Conservation (phyloP, 148 eudicot species). For the Tetragonia tetragonoides region DNA sequence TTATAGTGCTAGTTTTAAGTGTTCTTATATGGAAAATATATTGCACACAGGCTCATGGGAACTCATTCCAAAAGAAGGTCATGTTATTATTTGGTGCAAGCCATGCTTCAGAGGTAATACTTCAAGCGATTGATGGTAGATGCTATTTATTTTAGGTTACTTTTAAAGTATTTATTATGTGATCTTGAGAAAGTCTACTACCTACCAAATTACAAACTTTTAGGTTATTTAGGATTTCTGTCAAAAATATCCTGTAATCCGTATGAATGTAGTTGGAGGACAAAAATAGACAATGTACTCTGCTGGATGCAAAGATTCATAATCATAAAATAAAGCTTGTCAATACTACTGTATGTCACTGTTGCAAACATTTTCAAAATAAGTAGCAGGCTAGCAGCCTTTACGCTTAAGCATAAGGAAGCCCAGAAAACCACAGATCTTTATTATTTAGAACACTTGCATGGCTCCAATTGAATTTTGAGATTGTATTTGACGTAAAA, state of each 20-base stretch:
- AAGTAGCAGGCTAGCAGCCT: not conserved
- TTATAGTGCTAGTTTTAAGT: slow-evolving; percentile 2
- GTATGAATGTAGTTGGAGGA: not conserved
- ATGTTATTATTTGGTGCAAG: slow-evolving; percentile 78
- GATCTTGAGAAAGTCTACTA: not conserved
- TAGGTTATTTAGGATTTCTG: not conserved
- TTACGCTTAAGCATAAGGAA: not conserved
- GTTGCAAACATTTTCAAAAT: not conserved
- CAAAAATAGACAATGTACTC: not conserved
- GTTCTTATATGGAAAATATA: slow-evolving; percentile 6
- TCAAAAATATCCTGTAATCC: not conserved
- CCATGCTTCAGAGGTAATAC: slow-evolving; percentile 64
- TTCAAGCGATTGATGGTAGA: slow-evolving; percentile 8
- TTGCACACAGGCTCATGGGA: slow-evolving; percentile 69
- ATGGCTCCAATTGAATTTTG: not conserved
- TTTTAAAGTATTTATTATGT: not conserved
- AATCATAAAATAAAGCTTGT: not conserved
- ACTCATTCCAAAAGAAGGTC: slow-evolving; percentile 96
- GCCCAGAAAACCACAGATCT: not conserved
- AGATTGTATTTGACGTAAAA: too few relatives aligned
- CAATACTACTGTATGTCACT: not conserved
- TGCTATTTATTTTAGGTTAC: not conserved
- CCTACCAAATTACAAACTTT: not conserved
- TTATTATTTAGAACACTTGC: not conserved
- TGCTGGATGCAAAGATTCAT: not conserved